Evolutionary conservation across 2,329 filamentous ascomycete genomes (phyloP).

Genomic region (Pleomassaria siparia): DNA sequence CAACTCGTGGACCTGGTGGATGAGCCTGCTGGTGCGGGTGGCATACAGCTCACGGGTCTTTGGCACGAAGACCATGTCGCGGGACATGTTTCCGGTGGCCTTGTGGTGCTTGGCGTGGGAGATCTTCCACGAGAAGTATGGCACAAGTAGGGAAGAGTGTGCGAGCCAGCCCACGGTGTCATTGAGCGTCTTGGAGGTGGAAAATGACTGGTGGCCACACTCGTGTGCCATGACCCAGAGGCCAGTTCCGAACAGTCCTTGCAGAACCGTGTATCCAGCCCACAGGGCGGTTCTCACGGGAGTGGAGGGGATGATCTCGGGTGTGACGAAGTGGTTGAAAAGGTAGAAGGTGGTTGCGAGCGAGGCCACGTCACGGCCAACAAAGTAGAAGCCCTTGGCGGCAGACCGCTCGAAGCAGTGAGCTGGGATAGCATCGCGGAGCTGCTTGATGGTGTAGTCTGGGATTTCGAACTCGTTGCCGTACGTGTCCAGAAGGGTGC

Average conservation of each 20-base stretch:
- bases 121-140: slow-evolving; percentile 99
- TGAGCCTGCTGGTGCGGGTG: slow-evolving; percentile 68
- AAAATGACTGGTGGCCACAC: slow-evolving; percentile 97
- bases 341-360: slow-evolving; percentile 79
- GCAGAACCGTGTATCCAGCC: slow-evolving; percentile 73
- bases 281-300: slow-evolving; percentile 66
- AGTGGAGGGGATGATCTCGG: slow-evolving; percentile 74
- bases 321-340: slow-evolving; percentile 87
- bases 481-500: slow-evolving; percentile 82
- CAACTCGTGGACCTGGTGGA: slow-evolving; percentile 83
- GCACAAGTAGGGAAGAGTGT: slow-evolving; percentile 85
- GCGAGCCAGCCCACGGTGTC: slow-evolving; percentile 89
- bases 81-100: slow-evolving; percentile 93
- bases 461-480: slow-evolving; percentile 93
- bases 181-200: slow-evolving; percentile 85
- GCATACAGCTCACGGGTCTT: slow-evolving; percentile 84
- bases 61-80: slow-evolving; percentile 99
- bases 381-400: slow-evolving; percentile 74
- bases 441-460: slow-evolving; percentile 96
- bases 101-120: slow-evolving; percentile 99
- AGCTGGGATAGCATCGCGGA: slow-evolving; percentile 93
- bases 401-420: slow-evolving; percentile 94
- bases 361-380: slow-evolving; percentile 74
- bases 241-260: slow-evolving; percentile 91
- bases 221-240: slow-evolving; percentile 97